phyloP scores from a whole-genome alignment of 805 yeast genomes.

The Yarrowia sp. region DNA sequence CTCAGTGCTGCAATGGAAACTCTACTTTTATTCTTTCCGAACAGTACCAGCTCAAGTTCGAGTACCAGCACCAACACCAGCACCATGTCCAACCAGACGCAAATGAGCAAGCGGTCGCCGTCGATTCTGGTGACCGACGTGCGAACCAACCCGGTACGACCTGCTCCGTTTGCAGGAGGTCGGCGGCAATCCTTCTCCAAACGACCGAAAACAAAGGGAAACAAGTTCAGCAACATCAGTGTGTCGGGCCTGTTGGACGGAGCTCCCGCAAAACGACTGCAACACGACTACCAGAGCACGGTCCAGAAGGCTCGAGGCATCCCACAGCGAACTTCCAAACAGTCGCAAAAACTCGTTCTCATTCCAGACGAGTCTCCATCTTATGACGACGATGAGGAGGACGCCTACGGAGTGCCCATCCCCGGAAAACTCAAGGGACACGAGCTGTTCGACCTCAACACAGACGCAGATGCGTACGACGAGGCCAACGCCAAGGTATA shows the following conservation, averaged over 20 bases:
- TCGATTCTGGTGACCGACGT: conserved; percentile 91
- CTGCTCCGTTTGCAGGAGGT: conserved; percentile 39
- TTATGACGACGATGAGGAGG: conserved; percentile 32
- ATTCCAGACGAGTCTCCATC: conserved; percentile 51
- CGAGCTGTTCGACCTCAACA: conserved; percentile 16
- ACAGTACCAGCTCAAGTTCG: not conserved
- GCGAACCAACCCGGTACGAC: conserved; percentile 48
- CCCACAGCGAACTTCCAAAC: conserved; percentile 67
- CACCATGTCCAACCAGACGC: conserved; percentile 33
- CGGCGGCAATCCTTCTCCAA: conserved; percentile 2
- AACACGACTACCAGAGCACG: conserved; percentile 20
- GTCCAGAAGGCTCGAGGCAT: conserved; percentile 26
- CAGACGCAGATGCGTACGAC: conserved; percentile 24
- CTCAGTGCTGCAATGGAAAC: conserved; percentile 50
- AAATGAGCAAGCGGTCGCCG: conserved; percentile 84
- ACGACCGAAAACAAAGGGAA: conserved; percentile 11
- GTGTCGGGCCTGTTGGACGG: conserved; percentile 62
- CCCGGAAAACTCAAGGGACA: conserved; percentile 18
- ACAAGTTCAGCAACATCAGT: conserved; percentile 70
- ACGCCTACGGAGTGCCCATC: conserved; percentile 28
- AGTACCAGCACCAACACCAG: not conserved
- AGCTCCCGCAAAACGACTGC: conserved; percentile 18
- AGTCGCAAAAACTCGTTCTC: conserved; percentile 78
- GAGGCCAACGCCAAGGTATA: conserved; percentile 51
- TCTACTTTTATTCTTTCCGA: not conserved